Conservation (phyloP, 1,284 basidiomycete genomes). For the Apiotrichum akiyoshidainum region DNA sequence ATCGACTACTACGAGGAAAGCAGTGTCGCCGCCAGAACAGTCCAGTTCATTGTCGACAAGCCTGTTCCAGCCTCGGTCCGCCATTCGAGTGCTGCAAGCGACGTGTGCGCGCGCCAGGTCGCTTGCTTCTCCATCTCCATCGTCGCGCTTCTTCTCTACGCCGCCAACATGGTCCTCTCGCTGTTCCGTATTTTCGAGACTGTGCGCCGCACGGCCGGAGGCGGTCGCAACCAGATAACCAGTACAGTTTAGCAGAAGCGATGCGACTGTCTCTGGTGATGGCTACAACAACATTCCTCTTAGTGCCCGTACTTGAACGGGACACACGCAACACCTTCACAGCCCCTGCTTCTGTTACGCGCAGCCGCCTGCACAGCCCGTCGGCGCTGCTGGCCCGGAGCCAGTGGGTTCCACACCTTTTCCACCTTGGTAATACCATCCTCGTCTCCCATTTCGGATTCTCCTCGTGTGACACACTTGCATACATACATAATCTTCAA, state of each 20-base stretch:
- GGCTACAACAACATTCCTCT: no score
- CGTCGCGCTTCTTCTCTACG: constrained; percentile 47
- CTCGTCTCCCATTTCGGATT: no score
- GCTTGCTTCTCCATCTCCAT: constrained; percentile 48
- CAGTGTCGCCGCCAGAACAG: background rate
- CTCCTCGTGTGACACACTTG: no score
- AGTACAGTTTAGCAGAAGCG: background rate
- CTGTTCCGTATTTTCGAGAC: constrained; percentile 54
- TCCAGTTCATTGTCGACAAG: background rate
- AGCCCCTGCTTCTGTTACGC: no score
- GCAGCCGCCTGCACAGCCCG: no score
- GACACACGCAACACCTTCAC: no score
- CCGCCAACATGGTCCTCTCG: constrained; percentile 51
- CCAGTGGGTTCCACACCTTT: no score
- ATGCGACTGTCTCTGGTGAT: no score
- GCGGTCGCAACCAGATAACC: background rate
- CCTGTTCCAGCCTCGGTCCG: constrained; percentile 5
- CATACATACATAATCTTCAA: no score
- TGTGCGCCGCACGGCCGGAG: constrained; percentile 42
- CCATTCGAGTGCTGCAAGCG: background rate
- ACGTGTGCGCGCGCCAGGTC: constrained; percentile 47
- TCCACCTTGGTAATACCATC: no score
- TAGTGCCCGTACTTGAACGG: no score
- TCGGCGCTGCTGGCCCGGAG: no score
- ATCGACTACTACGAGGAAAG: constrained; percentile 8